Conservation (phyloP, 2,329 filamentous ascomycete genomes). For the Myriosclerotinia curreyana region DNA sequence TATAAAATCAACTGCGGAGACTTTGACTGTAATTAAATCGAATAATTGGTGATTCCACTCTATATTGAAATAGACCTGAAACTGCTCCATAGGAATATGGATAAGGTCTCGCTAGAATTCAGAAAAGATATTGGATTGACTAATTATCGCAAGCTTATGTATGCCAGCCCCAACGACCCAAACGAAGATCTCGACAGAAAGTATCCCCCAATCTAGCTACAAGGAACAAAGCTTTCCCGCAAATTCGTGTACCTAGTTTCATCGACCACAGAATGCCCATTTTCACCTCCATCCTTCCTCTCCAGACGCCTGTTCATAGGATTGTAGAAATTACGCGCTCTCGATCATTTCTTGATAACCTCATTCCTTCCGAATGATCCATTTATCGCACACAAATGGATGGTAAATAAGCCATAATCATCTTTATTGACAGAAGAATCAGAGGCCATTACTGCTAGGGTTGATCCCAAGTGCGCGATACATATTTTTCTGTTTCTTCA, state of each 20-base stretch:
- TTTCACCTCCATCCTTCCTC: neutral
- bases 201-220: neutral
- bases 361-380: neutral
- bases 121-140: neutral
- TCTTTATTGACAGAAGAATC: too few species aligned
- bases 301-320: neutral
- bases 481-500: conserved; percentile 3
- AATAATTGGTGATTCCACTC: neutral
- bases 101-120: neutral
- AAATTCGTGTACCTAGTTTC: neutral
- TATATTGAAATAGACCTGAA: neutral
- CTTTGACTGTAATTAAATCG: neutral
- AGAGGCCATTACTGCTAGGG: neutral
- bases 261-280: neutral
- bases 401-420: neutral
- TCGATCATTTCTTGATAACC: neutral
- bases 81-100: neutral
- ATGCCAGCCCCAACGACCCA: neutral
- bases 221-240: neutral
- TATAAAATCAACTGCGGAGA: neutral
- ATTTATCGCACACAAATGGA: neutral
- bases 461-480: conserved; percentile 4
- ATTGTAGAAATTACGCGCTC: neutral
- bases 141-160: neutral
- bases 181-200: neutral